Conservation (phyloP, 2,329 filamentous ascomycete genomes). For the Sphaerulina musiva region DNA sequence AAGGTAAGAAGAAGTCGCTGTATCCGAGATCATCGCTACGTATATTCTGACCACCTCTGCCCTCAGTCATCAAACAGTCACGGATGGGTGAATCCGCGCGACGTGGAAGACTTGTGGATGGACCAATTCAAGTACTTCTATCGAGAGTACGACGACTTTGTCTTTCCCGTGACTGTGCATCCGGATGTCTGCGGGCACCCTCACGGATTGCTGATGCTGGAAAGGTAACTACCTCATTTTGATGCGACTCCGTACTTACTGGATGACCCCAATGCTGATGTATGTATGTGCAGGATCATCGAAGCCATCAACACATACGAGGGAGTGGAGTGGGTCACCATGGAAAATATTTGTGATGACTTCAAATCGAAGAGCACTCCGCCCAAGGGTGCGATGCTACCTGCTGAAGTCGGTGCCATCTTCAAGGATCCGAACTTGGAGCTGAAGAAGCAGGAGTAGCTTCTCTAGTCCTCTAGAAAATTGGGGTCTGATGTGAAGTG, state of each 20-base stretch:
- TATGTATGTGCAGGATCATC: conserved; percentile 43
- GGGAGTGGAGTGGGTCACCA: conserved; percentile 61
- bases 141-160: conserved; percentile 67
- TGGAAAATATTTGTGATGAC: conserved; percentile 65
- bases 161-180: conserved; percentile 72
- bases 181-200: conserved; percentile 66
- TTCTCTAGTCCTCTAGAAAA: not conserved
- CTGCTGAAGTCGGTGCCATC: conserved; percentile 50
- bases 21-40: too few relatives aligned
- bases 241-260: not conserved
- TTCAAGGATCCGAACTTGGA: conserved; percentile 39
- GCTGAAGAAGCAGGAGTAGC: conserved; percentile 27
- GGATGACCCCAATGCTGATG: not conserved
- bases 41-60: not conserved
- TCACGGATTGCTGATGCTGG: conserved; percentile 67
- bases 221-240: conserved; percentile 44
- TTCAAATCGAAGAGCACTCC: conserved; percentile 61
- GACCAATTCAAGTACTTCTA: conserved; percentile 70
- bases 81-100: conserved; percentile 51
- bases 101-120: conserved; percentile 59
- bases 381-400: conserved; percentile 55
- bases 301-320: conserved; percentile 61
- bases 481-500: too few relatives aligned
- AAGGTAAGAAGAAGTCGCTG: conserved; percentile 26
- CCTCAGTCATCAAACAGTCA: conserved; percentile 52